A percentile compares a stretch with the other conserved stretches of the same genome.
Evolutionary conservation across 768 basidiomycete genomes (phyloP).

Genomic region (Mycena pura): DNA sequence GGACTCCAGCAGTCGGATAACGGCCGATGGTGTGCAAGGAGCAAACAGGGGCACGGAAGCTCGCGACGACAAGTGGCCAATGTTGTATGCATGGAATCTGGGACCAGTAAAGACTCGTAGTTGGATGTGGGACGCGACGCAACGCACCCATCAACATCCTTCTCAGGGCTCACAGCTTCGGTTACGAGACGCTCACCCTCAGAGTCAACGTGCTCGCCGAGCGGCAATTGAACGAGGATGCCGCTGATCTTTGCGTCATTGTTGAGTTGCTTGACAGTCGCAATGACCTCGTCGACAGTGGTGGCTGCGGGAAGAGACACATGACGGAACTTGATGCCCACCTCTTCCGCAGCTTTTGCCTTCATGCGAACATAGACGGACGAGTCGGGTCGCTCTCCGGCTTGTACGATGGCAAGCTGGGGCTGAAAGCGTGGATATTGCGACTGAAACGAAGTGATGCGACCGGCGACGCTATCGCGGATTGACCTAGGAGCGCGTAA

Average conservation of each 20-base stretch:
- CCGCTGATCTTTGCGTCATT: slow-evolving; percentile 83
- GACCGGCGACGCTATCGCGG: slow-evolving; percentile 74
- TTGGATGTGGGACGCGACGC: not conserved
- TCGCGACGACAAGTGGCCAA: slow-evolving; percentile 91
- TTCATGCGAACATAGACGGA: slow-evolving; percentile 97
- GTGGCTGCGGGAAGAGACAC: slow-evolving; percentile 72
- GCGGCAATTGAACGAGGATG: slow-evolving; percentile 94
- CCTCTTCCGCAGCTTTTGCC: slow-evolving; percentile 91
- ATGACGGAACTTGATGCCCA: slow-evolving; percentile 88
- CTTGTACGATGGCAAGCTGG: slow-evolving; percentile 91
- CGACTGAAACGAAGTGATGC: slow-evolving; percentile 68
- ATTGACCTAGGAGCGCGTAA: slow-evolving; percentile 64
- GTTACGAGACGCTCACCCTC: slow-evolving; percentile 91
- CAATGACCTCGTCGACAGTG: slow-evolving; percentile 78
- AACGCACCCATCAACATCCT: slow-evolving; percentile 94
- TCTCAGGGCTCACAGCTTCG: slow-evolving; percentile 92
- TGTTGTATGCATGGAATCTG: slow-evolving; percentile 98
- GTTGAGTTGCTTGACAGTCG: slow-evolving; percentile 82
- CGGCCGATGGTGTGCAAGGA: slow-evolving; percentile 95
- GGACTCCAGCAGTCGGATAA: slow-evolving; percentile 88
- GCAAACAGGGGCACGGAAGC: slow-evolving; percentile 88
- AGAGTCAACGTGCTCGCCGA: slow-evolving; percentile 79
- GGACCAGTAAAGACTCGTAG: slow-evolving; percentile 1
- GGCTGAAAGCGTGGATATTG: slow-evolving; percentile 89
- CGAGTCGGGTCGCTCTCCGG: slow-evolving; percentile 91